phyloP scores from a whole-genome alignment of 2,329 filamentous ascomycete species.

The Rugonectria rugulosa region DNA sequence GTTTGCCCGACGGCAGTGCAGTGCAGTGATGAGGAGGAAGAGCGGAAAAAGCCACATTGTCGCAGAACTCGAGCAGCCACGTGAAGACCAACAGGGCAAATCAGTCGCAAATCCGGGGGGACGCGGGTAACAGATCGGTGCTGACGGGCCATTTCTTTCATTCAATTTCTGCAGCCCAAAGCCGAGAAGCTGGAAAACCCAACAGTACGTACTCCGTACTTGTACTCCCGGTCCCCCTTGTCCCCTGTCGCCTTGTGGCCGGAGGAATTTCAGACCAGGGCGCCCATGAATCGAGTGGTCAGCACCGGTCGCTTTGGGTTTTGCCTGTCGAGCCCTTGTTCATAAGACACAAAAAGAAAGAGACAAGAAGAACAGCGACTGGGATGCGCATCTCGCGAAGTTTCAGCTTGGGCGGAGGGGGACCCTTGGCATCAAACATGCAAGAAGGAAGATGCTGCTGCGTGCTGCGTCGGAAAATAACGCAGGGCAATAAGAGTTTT shows the following conservation, averaged over 20 bases:
- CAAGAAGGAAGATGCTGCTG: slow-evolving; percentile 5
- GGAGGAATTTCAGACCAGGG: too few relatives aligned
- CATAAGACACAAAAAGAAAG: too few relatives aligned
- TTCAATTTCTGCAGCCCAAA: neutral
- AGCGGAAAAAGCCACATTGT: neutral
- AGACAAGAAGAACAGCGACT: neutral
- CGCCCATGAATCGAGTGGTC: too few relatives aligned
- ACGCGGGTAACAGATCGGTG: slow-evolving; percentile 36
- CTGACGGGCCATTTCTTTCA: slow-evolving; percentile 23
- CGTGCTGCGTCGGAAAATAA: slow-evolving; percentile 12
- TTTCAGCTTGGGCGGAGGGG: slow-evolving; percentile 18
- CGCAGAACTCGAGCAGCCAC: slow-evolving; percentile 8
- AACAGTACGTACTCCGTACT: too few relatives aligned
- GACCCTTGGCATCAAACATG: slow-evolving; percentile 12
- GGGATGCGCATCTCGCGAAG: slow-evolving; percentile 6
- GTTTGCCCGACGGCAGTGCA: slow-evolving; percentile 19
- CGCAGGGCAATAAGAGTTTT: slow-evolving; percentile 8
- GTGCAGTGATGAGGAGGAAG: too few relatives aligned
- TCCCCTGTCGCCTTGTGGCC: neutral
- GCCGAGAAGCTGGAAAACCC: too few relatives aligned
- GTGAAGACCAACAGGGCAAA: slow-evolving; percentile 10
- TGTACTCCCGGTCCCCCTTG: slow-evolving; percentile 1
- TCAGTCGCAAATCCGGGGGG: slow-evolving; percentile 37
- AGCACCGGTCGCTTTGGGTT: neutral
- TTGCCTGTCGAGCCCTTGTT: too few relatives aligned